phyloP scores from a whole-genome alignment of 257 asterid genomes.

The Fraxinus quadrangulata region DNA sequence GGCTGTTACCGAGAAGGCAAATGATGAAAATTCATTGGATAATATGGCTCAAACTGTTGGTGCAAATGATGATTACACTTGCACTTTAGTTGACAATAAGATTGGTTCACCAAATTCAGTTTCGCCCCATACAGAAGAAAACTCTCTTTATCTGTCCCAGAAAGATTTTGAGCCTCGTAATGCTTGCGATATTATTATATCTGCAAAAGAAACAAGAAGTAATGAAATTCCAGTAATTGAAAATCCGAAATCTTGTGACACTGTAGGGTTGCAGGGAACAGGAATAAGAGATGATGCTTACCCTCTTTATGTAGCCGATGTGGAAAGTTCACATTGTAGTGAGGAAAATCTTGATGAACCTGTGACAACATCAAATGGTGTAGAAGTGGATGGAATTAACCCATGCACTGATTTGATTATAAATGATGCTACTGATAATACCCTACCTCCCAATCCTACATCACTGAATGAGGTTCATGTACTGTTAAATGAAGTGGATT shows the following conservation, averaged over 20 bases:
- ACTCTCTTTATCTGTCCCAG: conserved; percentile 28
- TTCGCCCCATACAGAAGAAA: conserved; percentile 17
- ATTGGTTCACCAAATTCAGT: conserved; percentile 31
- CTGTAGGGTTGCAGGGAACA: conserved; percentile 26
- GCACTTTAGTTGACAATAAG: conserved; percentile 31
- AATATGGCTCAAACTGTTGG: conserved; percentile 24
- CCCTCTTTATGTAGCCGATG: conserved; percentile 26
- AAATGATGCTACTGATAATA: conserved; percentile 30
- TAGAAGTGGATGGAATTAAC: conserved; percentile 29
- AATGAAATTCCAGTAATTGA: conserved; percentile 31
- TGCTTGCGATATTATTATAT: conserved; percentile 25
- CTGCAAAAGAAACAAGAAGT: conserved; percentile 31
- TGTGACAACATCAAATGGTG: conserved; percentile 28
- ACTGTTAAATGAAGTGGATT: conserved; percentile 31
- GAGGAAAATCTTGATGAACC: conserved; percentile 39
- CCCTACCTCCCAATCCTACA: conserved; percentile 27
- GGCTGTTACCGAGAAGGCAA: conserved; percentile 29
- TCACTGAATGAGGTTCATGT: conserved; percentile 32
- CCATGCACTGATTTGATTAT: conserved; percentile 31
- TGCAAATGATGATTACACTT: conserved; percentile 33
- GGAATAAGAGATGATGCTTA: conserved; percentile 26
- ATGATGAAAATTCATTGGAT: conserved; percentile 27
- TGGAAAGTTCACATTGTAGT: conserved; percentile 29
- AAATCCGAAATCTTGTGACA: conserved; percentile 31
- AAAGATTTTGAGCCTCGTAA: conserved; percentile 32